Conservation (phyloP, 2,329 filamentous ascomycete genomes). For the Ascochyta viciae-villosae region DNA sequence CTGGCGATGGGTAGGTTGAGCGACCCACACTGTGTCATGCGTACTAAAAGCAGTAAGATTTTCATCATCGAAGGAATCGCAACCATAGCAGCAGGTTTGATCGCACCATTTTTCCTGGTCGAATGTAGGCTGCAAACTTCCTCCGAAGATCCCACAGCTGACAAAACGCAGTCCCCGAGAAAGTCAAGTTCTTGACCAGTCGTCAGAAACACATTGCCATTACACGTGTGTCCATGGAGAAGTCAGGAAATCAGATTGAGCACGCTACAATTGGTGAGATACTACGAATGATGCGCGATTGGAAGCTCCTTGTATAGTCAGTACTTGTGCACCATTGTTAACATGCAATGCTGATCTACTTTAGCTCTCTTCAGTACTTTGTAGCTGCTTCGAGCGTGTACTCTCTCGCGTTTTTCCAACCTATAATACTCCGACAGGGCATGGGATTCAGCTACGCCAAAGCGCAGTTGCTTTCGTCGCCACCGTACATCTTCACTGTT, state of each 20-base stretch:
- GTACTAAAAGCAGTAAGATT: slow-evolving; percentile 14
- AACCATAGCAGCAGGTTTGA: slow-evolving; percentile 26
- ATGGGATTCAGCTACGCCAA: slow-evolving; percentile 36
- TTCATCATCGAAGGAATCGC: slow-evolving; percentile 34
- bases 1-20: slow-evolving; percentile 33
- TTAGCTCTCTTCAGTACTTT: slow-evolving; percentile 39
- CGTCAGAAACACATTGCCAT: slow-evolving; percentile 37
- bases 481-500: slow-evolving; percentile 33
- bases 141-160: background rate
- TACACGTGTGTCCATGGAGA: slow-evolving; percentile 36
- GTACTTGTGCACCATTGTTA: background rate
- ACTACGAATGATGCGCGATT: slow-evolving; percentile 35
- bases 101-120: slow-evolving; percentile 34
- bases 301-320: slow-evolving; percentile 40
- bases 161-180: slow-evolving; percentile 29
- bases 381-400: slow-evolving; percentile 37
- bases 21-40: background rate
- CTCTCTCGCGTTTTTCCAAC: slow-evolving; percentile 32
- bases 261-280: slow-evolving; percentile 33
- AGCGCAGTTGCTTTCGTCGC: slow-evolving; percentile 32
- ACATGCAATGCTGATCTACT: slow-evolving; percentile 1
- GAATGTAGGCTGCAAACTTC: slow-evolving; percentile 23
- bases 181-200: slow-evolving; percentile 35
- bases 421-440: slow-evolving; percentile 35
- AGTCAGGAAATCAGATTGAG: slow-evolving; percentile 29